Base-by-base conservation (phyloP, 2,329 filamentous ascomycete genomes). In the Fusarium sp. region DNA sequence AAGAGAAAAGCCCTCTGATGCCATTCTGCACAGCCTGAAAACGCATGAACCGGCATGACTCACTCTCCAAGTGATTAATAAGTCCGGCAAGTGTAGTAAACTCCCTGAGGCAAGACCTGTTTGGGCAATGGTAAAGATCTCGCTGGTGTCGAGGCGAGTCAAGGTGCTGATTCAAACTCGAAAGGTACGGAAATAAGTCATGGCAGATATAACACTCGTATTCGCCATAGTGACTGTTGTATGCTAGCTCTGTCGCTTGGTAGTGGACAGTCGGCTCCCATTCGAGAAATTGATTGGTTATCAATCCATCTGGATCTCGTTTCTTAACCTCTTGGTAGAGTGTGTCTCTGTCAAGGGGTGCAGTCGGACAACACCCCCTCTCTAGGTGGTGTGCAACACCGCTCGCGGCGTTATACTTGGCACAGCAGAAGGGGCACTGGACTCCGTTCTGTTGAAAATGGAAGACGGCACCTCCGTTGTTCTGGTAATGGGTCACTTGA, bases 351-450 rank as follows among this genome's bases (percentile, higher is more conserved):
- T 86, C 83, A 3, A 89, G 45, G 0, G 74, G 77, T 0, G 86
- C 85, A 0, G 76, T 75, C 0, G 82, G 81, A 54, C 89, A 91
- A 1, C 80, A 76, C n/a, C 85, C 84, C 1, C 72, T 77, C 67
- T 91, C 89, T 1, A 91, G 76, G 66, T 91, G 87, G 73, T 88
- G 81, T 1, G 79, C 74, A 7, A 90, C 69, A 6, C 87, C 88
- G 2, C 84, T 86, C 3, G 87, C 86, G 0, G 84, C 84, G 12
- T 82, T 78, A 65, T 81, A 87, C 4, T 11, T 29, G 4, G 48
- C 62, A 37, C 79, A 74, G 77, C 89, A 91, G 72, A 88, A 90
- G 0, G 85, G 88, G 53, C 89, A 92, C 0, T 44, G 79, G 79
- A 71, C 25, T 2, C 27, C 47, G 11, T 3, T 41, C 32, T 24